Evolutionary conservation across 208 protist genomes (phyloP).

Genomic region (Leishmania martiniquensis): DNA sequence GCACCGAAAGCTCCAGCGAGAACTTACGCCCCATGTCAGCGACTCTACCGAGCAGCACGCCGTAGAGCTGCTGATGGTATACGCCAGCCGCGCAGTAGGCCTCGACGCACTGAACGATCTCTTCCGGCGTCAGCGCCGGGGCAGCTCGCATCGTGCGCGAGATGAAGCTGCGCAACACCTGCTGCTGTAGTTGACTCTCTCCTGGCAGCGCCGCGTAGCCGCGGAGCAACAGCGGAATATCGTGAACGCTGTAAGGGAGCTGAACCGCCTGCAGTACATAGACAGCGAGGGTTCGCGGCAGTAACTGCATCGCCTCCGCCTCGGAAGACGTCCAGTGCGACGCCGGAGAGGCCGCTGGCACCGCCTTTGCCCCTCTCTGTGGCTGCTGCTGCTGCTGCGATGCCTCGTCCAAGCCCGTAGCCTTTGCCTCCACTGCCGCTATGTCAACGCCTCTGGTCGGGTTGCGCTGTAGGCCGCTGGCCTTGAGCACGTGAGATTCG

Average conservation of each 20-base stretch:
- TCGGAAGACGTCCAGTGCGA: not conserved
- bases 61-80: slow-evolving; percentile 74
- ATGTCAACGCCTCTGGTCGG: not conserved
- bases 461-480: not conserved
- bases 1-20: slow-evolving; percentile 66
- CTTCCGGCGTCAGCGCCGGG: slow-evolving; percentile 41
- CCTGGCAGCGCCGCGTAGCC: slow-evolving; percentile 52
- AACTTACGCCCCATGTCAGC: slow-evolving; percentile 58
- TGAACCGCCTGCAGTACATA: slow-evolving; percentile 47
- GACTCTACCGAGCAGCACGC: slow-evolving; percentile 70
- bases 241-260: slow-evolving; percentile 35
- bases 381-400: not conserved
- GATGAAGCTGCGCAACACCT: slow-evolving; percentile 67
- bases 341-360: not conserved
- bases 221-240: slow-evolving; percentile 51
- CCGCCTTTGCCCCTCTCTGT: not conserved
- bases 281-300: slow-evolving; percentile 41
- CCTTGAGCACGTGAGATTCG: not conserved
- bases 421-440: not conserved
- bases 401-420: not conserved
- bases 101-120: slow-evolving; percentile 73
- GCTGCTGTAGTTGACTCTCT: slow-evolving; percentile 31
- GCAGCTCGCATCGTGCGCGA: slow-evolving; percentile 57
- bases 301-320: slow-evolving; percentile 19
- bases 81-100: slow-evolving; percentile 63